Conservation (phyloP, 106 monocot genomes). For the Allium sativum region DNA sequence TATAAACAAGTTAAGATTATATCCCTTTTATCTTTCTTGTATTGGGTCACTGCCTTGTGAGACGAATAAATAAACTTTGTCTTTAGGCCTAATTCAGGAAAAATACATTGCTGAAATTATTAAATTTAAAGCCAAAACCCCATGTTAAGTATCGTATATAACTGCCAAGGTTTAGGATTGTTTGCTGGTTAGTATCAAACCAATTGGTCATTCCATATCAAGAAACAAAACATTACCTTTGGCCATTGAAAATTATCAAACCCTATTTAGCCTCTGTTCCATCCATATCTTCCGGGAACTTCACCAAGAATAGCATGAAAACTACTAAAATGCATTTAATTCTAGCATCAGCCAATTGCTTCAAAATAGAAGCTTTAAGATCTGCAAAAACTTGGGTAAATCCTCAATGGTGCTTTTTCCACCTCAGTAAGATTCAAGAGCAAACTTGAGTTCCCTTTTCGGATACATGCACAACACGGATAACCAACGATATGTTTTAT, state of each 20-base stretch:
- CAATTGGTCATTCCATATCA: constrained; percentile 99
- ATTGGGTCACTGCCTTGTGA: constrained; percentile 89
- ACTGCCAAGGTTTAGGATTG: neutral
- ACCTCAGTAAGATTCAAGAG: constrained; percentile 87
- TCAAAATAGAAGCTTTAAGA: constrained; percentile 70
- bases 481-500: constrained; percentile 77
- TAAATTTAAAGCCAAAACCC: no score
- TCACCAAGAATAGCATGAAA: constrained; percentile 91
- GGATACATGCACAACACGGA: constrained; percentile 88
- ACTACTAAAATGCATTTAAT: constrained; percentile 76
- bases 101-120: constrained; percentile 69
- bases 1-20: constrained; percentile 1
- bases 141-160: no score
- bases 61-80: constrained; percentile 81
- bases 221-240: constrained; percentile 88
- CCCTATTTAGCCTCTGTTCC: constrained; percentile 80
- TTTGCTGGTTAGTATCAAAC: constrained; percentile 99
- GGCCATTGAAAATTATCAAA: constrained; percentile 85
- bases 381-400: constrained; percentile 72
- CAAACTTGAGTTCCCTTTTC: constrained; percentile 93
- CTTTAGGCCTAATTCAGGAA: constrained; percentile 83
- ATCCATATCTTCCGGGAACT: constrained; percentile 79
- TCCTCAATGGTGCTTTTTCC: constrained; percentile 68
- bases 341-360: constrained; percentile 71
- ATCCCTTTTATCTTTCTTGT: constrained; percentile 86